Percentiles rank a stretch among this genome's conserved stretches.
These are phyloP conservation scores for Tulasnella sp. DNA, from an alignment of 768 basidiomycete species.

Conservation along the genomic window DNA sequence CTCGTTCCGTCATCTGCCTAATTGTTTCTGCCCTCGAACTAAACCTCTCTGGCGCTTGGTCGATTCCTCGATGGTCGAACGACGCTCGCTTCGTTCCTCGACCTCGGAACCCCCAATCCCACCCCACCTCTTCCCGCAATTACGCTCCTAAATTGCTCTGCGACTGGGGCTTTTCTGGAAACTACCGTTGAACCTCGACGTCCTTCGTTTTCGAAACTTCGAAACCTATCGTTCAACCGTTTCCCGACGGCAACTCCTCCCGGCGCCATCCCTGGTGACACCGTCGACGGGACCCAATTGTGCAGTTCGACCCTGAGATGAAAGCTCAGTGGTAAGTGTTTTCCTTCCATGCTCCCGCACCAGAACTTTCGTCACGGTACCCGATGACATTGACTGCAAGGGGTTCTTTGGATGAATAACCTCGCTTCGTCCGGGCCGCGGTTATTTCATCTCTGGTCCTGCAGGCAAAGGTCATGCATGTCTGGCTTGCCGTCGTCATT, in stretches of 20 bases:
- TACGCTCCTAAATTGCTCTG: background rate
- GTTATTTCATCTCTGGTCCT: background rate
- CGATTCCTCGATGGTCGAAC: no score
- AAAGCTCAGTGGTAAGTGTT: background rate
- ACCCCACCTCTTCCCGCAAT: background rate
- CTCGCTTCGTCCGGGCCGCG: background rate
- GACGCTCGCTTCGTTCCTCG: background rate
- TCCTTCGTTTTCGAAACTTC: background rate
- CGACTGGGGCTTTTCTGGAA: background rate
- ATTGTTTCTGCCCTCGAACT: background rate
- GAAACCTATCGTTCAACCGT: no score
- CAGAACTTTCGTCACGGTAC: background rate
- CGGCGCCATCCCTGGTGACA: background rate
- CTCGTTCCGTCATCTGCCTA: background rate
- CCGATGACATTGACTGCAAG: no score
- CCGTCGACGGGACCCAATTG: background rate
- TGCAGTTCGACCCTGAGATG: background rate
- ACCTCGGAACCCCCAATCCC: background rate
- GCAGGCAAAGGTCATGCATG: background rate
- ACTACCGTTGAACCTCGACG: background rate
- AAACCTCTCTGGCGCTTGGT: background rate
- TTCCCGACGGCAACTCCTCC: background rate
- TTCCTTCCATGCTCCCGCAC: background rate
- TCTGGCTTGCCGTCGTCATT: background rate
- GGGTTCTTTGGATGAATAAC: background rate